Evolutionary conservation across 805 yeast species (phyloP).

Genomic region (Maudiozyma bulderi): DNA sequence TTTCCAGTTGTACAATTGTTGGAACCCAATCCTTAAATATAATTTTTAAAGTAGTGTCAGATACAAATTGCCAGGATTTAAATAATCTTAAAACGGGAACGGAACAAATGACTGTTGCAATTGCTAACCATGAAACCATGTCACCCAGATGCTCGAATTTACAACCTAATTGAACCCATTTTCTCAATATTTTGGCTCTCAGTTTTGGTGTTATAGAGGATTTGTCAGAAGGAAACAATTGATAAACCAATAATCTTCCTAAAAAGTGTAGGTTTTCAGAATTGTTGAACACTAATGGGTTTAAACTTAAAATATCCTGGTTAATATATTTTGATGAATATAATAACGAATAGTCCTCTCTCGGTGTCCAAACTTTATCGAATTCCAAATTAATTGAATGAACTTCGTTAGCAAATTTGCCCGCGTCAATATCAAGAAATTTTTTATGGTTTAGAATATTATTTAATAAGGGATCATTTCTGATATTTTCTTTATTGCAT

Average conservation of each 20-base stretch:
- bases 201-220: slow-evolving; percentile 12
- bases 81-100: slow-evolving; percentile 68
- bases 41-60: slow-evolving; percentile 46
- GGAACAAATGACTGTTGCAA: slow-evolving; percentile 74
- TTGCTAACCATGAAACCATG: slow-evolving; percentile 90
- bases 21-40: slow-evolving; percentile 86
- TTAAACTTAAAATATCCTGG: slow-evolving; percentile 33
- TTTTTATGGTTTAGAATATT: slow-evolving; percentile 30
- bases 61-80: slow-evolving; percentile 66
- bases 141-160: slow-evolving; percentile 72
- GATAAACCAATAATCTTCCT: slow-evolving; percentile 59
- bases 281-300: slow-evolving; percentile 72
- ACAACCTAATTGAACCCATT: slow-evolving; percentile 82
- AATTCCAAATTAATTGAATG: slow-evolving; percentile 59
- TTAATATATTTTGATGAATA: slow-evolving; percentile 37
- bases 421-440: slow-evolving; percentile 47
- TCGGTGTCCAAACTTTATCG: slow-evolving; percentile 66
- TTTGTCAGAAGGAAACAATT: slow-evolving; percentile 40
- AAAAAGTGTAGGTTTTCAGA: slow-evolving; percentile 62
- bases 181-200: slow-evolving; percentile 59
- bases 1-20: slow-evolving; percentile 78
- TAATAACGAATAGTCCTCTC: slow-evolving; percentile 65
- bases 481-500: background rate
- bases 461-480: background rate
- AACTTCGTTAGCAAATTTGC: slow-evolving; percentile 52